These are phyloP conservation scores for Alternaria alternata DNA, from an alignment of 2,329 filamentous ascomycete species.

Conservation along the genomic window DNA sequence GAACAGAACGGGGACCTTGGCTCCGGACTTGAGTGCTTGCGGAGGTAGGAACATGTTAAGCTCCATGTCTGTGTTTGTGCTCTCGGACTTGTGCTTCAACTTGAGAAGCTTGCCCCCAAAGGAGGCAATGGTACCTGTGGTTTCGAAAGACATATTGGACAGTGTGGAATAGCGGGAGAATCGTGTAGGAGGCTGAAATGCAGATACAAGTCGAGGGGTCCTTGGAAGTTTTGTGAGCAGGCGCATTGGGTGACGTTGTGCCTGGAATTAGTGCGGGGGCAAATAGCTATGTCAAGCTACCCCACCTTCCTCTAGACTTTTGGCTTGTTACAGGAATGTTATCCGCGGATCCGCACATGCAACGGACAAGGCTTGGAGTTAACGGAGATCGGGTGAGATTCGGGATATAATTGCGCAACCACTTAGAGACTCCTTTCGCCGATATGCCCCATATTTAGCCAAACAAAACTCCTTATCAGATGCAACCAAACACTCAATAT, in stretches of 20 bases:
- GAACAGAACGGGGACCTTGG: constrained; percentile 83
- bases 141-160: constrained; percentile 74
- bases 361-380: constrained; percentile 34
- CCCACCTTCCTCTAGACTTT: constrained; percentile 42
- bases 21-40: constrained; percentile 63
- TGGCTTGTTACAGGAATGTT: constrained; percentile 32
- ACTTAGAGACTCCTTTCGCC: constrained; percentile 46
- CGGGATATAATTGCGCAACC: constrained; percentile 39
- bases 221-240: constrained; percentile 35
- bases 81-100: constrained; percentile 81
- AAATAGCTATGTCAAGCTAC: constrained; percentile 37
- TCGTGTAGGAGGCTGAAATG: constrained; percentile 18
- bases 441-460: constrained; percentile 39
- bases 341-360: constrained; percentile 46
- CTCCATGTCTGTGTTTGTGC: constrained; percentile 87
- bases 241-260: constrained; percentile 44
- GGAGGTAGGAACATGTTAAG: constrained; percentile 92
- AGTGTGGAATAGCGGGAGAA: constrained; percentile 24
- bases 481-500: constrained; percentile 36
- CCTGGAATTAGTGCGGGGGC: constrained; percentile 40
- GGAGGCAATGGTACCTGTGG: constrained; percentile 85
- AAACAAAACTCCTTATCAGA: constrained; percentile 45
- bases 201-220: constrained; percentile 20
- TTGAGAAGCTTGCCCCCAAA: constrained; percentile 96
- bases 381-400: constrained; percentile 46